These are phyloP conservation scores for Penicillium mononematosum DNA, from an alignment of 495 filamentous ascomycete genomes.

Conservation along the genomic window DNA sequence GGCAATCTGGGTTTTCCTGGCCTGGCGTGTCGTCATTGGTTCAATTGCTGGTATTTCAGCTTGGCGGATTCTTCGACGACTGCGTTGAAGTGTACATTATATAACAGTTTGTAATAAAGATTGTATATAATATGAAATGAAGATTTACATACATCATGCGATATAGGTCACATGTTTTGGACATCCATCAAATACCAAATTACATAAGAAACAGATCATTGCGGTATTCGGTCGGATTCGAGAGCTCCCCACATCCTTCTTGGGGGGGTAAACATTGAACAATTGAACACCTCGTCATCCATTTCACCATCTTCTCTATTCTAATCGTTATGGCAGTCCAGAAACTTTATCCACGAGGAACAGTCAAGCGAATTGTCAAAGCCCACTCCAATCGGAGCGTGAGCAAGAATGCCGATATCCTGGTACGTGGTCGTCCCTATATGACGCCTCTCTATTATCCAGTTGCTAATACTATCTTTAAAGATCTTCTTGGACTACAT, in stretches of 20 bases:
- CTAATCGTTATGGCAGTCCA: slow-evolving; percentile 43
- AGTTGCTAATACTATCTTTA: not conserved
- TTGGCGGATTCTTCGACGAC: slow-evolving; percentile 35
- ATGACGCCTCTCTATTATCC: not conserved
- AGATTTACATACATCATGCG: not conserved
- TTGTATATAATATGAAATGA: not conserved
- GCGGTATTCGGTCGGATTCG: slow-evolving; percentile 6
- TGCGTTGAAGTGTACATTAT: slow-evolving; percentile 13
- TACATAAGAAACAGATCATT: slow-evolving; percentile 4
- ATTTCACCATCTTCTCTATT: not conserved
- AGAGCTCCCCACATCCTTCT: slow-evolving; percentile 2
- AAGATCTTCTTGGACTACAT: slow-evolving; percentile 89
- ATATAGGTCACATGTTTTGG: not conserved
- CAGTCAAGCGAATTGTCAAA: slow-evolving; percentile 84
- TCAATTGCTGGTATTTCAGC: slow-evolving; percentile 33
- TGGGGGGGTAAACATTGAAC: slow-evolving; percentile 1
- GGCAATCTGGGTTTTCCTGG: slow-evolving; percentile 55
- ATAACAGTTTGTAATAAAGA: slow-evolving; percentile 1
- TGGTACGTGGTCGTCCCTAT: slow-evolving; percentile 54
- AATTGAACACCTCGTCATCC: not conserved
- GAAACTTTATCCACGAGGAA: slow-evolving; percentile 81
- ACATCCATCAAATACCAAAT: slow-evolving; percentile 1
- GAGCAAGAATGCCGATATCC: slow-evolving; percentile 83
- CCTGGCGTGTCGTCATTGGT: slow-evolving; percentile 38
- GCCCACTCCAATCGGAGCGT: slow-evolving; percentile 77